Conservation (phyloP, 2,329 filamentous ascomycete species). For the Pseudogymnoascus sp. region DNA sequence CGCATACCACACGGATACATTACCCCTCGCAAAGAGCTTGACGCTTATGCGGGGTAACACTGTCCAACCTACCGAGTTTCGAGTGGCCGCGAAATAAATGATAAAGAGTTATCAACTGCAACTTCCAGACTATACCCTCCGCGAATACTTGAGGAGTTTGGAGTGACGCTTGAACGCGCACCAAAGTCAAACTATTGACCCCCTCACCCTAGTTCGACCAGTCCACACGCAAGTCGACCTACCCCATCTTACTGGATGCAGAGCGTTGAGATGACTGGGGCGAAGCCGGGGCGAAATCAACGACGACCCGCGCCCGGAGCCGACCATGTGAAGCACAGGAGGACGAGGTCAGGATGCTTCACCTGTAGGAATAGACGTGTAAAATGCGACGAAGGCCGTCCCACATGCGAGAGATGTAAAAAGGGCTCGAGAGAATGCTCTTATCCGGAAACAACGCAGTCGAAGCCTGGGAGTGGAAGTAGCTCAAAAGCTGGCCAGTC, state of each 20-base stretch:
- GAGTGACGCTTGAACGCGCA: background rate
- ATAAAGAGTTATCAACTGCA: background rate
- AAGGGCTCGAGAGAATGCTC: slow-evolving; percentile 88
- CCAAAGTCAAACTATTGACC: background rate
- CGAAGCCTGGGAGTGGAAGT: slow-evolving; percentile 20
- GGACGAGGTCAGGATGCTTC: slow-evolving; percentile 88
- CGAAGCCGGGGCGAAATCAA: slow-evolving; percentile 23
- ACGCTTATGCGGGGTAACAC: background rate
- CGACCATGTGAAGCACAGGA: slow-evolving; percentile 71
- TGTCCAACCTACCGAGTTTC: background rate
- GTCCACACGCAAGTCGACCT: background rate
- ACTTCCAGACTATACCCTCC: background rate
- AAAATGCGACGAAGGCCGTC: slow-evolving; percentile 85
- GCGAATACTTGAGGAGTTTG: background rate
- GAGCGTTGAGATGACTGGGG: slow-evolving; percentile 23
- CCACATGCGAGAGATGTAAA: slow-evolving; percentile 81
- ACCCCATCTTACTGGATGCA: slow-evolving; percentile 15
- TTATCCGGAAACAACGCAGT: slow-evolving; percentile 65
- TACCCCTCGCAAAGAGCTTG: background rate
- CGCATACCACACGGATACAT: background rate
- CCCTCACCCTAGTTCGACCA: background rate
- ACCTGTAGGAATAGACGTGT: slow-evolving; percentile 86
- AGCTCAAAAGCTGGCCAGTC: slow-evolving; percentile 20
- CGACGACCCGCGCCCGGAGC: slow-evolving; percentile 23
- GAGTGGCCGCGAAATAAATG: background rate